Evolutionary conservation across 345 rosid species (phyloP), one percentile per base, ranked within the genome.

Genomic region (Noccaea caerulescens): DNA sequence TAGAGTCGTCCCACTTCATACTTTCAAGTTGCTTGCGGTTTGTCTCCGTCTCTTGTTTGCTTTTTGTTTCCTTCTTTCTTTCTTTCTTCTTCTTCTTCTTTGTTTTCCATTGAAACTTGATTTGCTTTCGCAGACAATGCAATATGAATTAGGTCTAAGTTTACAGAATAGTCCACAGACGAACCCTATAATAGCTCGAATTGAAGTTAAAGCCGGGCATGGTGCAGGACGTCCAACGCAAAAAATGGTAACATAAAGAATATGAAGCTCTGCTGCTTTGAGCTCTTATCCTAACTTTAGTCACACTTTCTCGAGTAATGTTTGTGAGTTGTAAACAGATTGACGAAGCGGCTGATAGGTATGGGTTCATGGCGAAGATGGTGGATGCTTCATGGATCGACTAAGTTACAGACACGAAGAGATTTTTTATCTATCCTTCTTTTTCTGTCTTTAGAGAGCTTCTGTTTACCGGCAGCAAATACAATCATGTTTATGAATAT

Each of bases 181-280:
- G 50, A 94, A 91, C 73, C 97, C 95, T 4, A 78, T 94, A 6
- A 80, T 94, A 8, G 95, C 91, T 56, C 91, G 89, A 32, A 91
- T 94, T 5, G 99, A 94, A 64, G 81, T 89, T 16, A 91, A 94
- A 76, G 95, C 96, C 3, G 99, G 98, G 65, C 97, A 91, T 79
- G 99, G 99, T 37, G 92, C 88, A 0, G 98, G 98, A 44, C 96
- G 88, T 47, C 93, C 97, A 34, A 94, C 97, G 0, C 77, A 89
- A 77, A 94, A 94, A 76, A 71, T 77, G 85, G 98, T 90, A 69
- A 38, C 10, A 10, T 38, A 20, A 16, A 52, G 25, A 64, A 57
- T 20, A 43, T 4, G 12, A 20, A 10, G 34, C 13, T 33, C 12
- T 8, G 25, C 8, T 18, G 30, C 53, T 49, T 14, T 49, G 53